Percentiles rank a stretch among this genome's conserved stretches.
These are phyloP conservation scores for Lojkania enalia DNA, from an alignment of 2,329 filamentous ascomycete species.

Conservation along the genomic window DNA sequence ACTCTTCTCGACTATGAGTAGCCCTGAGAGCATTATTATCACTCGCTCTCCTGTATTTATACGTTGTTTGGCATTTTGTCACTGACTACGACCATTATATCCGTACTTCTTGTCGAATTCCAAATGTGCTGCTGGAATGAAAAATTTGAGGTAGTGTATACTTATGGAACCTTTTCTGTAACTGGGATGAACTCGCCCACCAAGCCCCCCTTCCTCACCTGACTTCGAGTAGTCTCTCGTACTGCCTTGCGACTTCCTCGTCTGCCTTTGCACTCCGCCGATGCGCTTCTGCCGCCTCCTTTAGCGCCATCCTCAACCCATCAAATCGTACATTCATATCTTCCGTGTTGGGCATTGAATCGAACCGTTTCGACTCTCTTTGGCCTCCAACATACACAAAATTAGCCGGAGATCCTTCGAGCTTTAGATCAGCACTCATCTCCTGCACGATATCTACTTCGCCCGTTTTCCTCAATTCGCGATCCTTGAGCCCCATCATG, in stretches of 20 bases:
- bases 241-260: background rate
- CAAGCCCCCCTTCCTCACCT: too few species aligned
- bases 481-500: conserved; percentile 5
- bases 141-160: too few species aligned
- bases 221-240: background rate
- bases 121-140: too few species aligned
- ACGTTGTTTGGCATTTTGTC: too few species aligned
- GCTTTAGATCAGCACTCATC: background rate
- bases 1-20: too few species aligned
- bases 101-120: too few species aligned
- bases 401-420: background rate
- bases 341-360: background rate
- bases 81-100: too few species aligned
- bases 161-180: too few species aligned
- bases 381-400: background rate
- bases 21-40: too few species aligned
- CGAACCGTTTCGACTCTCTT: background rate
- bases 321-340: background rate
- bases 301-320: background rate
- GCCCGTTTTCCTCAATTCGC: background rate
- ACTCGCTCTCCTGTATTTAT: too few species aligned
- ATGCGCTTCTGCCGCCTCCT: background rate
- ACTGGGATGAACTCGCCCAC: too few species aligned
- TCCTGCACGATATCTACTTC: background rate
- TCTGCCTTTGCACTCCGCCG: background rate